phyloP scores from a whole-genome alignment of 768 basidiomycete genomes.

The Rhizopogon salebrosus region DNA sequence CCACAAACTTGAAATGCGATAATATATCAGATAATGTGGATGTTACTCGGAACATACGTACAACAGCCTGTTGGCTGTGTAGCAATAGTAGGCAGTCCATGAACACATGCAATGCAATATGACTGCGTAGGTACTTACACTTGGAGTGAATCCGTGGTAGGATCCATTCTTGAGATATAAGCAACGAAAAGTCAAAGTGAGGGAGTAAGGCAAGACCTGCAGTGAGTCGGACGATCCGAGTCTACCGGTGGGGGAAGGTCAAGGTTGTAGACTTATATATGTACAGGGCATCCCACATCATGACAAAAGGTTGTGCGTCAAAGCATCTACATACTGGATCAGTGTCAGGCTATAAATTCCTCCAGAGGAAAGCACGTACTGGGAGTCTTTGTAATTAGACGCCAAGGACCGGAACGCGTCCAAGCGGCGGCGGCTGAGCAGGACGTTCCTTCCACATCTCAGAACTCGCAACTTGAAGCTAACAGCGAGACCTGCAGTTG shows the following conservation, averaged over 20 bases:
- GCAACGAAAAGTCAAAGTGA: background rate
- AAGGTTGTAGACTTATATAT: background rate
- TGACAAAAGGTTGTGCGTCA: background rate
- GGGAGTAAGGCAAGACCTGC: background rate
- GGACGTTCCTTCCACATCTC: no score
- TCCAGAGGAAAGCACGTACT: background rate
- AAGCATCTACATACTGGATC: background rate
- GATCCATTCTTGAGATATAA: background rate
- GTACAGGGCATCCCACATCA: no score
- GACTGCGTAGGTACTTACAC: background rate
- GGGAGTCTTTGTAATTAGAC: background rate
- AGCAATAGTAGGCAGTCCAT: background rate
- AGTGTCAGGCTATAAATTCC: background rate
- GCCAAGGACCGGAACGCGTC: background rate
- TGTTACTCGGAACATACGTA: background rate
- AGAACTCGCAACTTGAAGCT: no score
- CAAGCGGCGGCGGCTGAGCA: background rate
- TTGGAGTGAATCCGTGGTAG: background rate
- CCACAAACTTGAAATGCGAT: constrained; percentile 34
- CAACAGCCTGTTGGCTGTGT: background rate
- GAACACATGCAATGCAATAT: background rate
- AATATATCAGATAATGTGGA: background rate
- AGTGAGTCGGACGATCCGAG: background rate
- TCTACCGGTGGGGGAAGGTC: no score
- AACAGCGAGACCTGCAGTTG: no score